A percentile compares a stretch with the other conserved stretches of the same genome.
These are phyloP conservation scores for Aureobasidium musti DNA, from an alignment of 2,329 filamentous ascomycete species.

Conservation along the genomic window DNA sequence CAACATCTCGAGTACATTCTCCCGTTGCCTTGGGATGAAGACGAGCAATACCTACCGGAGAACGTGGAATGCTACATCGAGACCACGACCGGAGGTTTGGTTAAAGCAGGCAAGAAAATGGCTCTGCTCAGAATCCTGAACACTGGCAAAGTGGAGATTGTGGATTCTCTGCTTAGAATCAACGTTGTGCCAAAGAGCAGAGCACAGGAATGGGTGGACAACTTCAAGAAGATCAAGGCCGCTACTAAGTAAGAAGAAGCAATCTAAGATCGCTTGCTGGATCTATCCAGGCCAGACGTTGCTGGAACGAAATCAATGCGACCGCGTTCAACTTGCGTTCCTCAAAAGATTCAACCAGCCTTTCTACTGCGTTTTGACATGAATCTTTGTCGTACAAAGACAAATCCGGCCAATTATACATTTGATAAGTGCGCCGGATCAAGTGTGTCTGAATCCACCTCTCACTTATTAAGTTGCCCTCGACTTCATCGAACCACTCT, in stretches of 20 bases:
- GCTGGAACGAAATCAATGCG: no score
- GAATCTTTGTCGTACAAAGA: no score
- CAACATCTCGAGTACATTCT: conserved; percentile 85
- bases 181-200: conserved; percentile 75
- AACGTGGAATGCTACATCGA: conserved; percentile 88
- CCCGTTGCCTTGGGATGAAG: conserved; percentile 80
- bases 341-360: no score
- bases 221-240: conserved; percentile 66
- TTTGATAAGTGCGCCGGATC: no score
- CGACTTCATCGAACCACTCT: no score
- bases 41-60: conserved; percentile 63
- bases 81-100: conserved; percentile 73
- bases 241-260: neutral
- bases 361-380: no score
- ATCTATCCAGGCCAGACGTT: no score
- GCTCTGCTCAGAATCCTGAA: conserved; percentile 71
- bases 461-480: no score
- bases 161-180: conserved; percentile 81
- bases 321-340: no score
- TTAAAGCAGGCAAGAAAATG: conserved; percentile 88
- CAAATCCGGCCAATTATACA: no score
- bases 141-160: conserved; percentile 77
- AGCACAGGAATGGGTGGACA: conserved; percentile 74
- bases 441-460: no score
- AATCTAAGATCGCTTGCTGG: neutral